Conservation (phyloP, 2,329 filamentous ascomycete genomes). For the Nemania serpens region DNA sequence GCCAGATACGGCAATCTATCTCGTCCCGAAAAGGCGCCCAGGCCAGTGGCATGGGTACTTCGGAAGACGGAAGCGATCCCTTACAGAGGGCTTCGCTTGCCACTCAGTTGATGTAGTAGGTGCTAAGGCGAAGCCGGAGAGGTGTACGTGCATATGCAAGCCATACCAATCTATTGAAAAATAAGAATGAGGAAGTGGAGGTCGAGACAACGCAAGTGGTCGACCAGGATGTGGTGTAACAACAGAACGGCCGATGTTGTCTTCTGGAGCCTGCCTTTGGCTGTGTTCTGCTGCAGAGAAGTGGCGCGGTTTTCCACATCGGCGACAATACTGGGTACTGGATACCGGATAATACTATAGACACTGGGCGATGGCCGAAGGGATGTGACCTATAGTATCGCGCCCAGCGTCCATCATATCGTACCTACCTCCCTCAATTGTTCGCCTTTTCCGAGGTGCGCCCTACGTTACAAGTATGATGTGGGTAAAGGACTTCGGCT, state of each 20-base stretch:
- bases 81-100: neutral
- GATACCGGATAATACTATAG: neutral
- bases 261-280: constrained; percentile 17
- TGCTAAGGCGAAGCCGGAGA: constrained; percentile 19
- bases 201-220: constrained; percentile 23
- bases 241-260: constrained; percentile 12
- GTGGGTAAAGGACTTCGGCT: no score
- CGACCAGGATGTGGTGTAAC: constrained; percentile 20
- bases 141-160: constrained; percentile 24
- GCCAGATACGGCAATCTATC: constrained; percentile 14
- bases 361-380: neutral
- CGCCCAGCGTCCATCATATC: neutral
- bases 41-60: neutral
- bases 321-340: constrained; percentile 3
- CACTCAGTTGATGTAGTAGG: constrained; percentile 2
- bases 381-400: neutral
- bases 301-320: constrained; percentile 12
- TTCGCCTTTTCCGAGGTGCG: constrained; percentile 2
- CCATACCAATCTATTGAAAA: constrained; percentile 26
- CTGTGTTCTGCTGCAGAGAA: neutral
- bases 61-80: constrained; percentile 22
- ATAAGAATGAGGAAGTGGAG: constrained; percentile 22
- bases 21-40: constrained; percentile 1
- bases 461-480: no score
- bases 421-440: neutral